Percentiles rank a stretch among this genome's conserved stretches.
phyloP scores from a whole-genome alignment of 1,139 yeast genomes.

The Keqinozyma sinolaborantium region DNA sequence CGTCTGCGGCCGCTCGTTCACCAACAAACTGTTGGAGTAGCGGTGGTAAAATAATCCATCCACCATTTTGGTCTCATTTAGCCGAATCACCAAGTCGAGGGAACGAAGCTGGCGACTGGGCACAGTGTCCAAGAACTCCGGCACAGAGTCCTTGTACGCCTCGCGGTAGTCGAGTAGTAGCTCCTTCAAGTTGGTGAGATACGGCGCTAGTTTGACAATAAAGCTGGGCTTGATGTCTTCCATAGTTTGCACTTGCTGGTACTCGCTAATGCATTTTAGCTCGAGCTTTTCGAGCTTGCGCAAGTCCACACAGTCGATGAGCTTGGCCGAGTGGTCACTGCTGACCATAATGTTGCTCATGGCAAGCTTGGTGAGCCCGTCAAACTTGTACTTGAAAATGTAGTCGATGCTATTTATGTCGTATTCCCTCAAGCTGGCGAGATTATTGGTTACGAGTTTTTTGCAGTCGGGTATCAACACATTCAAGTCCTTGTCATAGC shows the following conservation, averaged over 20 bases:
- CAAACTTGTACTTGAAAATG: slow-evolving; percentile 5
- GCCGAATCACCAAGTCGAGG: slow-evolving; percentile 42
- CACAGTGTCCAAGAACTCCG: slow-evolving; percentile 28
- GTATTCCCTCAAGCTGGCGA: slow-evolving; percentile 2
- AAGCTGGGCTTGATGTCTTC: slow-evolving; percentile 11
- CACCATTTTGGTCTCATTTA: slow-evolving; percentile 31
- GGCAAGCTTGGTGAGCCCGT: slow-evolving; percentile 18
- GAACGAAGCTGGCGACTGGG: slow-evolving; percentile 17
- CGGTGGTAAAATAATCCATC: not conserved
- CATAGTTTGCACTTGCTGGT: slow-evolving; percentile 8
- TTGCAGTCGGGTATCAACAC: slow-evolving; percentile 13
- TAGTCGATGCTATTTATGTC: not conserved
- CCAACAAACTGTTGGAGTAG: slow-evolving; percentile 2
- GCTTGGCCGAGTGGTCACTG: slow-evolving; percentile 18
- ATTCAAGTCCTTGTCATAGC: slow-evolving; percentile 14
- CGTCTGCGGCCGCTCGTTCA: slow-evolving; percentile 15
- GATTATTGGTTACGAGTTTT: slow-evolving; percentile 2
- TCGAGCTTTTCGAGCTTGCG: slow-evolving; percentile 17
- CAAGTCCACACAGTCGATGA: slow-evolving; percentile 20
- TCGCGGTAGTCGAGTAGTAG: slow-evolving; percentile 46
- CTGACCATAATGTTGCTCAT: slow-evolving; percentile 24
- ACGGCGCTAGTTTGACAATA: slow-evolving; percentile 21
- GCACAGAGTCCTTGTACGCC: slow-evolving; percentile 37
- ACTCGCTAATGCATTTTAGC: slow-evolving; percentile 27
- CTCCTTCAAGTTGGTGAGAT: slow-evolving; percentile 20